Base-by-base conservation (phyloP, 306 rosid species). In the Betula pendula region DNA sequence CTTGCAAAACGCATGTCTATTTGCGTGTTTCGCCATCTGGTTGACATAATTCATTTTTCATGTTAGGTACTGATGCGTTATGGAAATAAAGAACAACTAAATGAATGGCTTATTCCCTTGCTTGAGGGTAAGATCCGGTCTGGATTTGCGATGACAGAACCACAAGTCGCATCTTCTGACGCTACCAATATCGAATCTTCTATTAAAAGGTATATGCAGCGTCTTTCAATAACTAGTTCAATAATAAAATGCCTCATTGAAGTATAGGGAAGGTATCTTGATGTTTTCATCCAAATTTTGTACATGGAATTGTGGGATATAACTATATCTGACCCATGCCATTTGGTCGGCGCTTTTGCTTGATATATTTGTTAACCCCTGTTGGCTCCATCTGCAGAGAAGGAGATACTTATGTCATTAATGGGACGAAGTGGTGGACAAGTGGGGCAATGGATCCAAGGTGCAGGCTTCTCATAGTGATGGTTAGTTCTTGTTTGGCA, bases 381-480 rank as follows among this genome's bases (percentile, higher is more conserved):
- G 56, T 74, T 27, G 63, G 63, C 56, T 51, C 15, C 29, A 38
- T 83, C 60, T 59, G 53, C 77, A 95, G 99, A 51, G 82, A 91
- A 87, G 99, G 94, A 83, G 91, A 92, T 81, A 83, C 92, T 24
- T 95, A 86, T 75, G 75, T 92, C 75, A 89, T 95, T 81, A 92
- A 89, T 71, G 98, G 98, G 84, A 90, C 78, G 51, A 95, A 95
- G 81, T 95, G 99, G 99, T 95, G 97, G 97, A 95, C 97, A 62
- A 95, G 98, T 70, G 99, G 99, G 19, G 96, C 99, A 66, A 89
- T 95, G 98, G 99, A 95, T 91, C 98, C 97, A 15, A 89, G 99
- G 82, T 95, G 99, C 85, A 88, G 81, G 80, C 22, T 95, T 85
- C 96, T 95, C 27, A 84, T 95, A 80, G 90, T 91, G 80, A 95